Percentiles rank a stretch among this genome's conserved stretches.
Conservation (phyloP, 2,329 filamentous ascomycete species). For the Cladosporium sp. region DNA sequence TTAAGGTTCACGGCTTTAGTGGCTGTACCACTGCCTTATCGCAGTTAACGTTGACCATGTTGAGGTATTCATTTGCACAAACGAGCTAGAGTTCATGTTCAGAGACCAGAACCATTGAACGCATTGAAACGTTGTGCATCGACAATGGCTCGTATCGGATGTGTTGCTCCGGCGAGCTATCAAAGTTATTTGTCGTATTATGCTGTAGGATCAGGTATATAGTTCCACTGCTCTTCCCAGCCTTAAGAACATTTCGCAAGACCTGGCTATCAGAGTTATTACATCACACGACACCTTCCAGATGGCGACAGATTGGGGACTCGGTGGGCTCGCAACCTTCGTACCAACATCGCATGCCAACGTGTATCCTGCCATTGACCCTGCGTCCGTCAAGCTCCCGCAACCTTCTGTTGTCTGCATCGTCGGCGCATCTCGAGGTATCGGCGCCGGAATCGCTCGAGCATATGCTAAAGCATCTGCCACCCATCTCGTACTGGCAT, state of each 20-base stretch:
- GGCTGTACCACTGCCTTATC: background rate
- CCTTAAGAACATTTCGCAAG: background rate
- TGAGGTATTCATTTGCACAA: background rate
- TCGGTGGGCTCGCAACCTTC: constrained; percentile 16
- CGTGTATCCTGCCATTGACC: constrained; percentile 17
- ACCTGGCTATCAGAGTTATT: background rate
- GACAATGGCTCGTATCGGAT: background rate
- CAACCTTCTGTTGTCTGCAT: constrained; percentile 37
- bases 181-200: background rate
- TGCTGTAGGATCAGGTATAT: background rate
- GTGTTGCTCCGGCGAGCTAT: background rate
- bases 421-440: constrained; percentile 40
- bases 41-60: background rate
- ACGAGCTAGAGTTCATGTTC: background rate
- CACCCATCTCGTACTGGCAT: constrained; percentile 37
- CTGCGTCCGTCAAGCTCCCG: constrained; percentile 26
- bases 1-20: background rate
- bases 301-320: constrained; percentile 22
- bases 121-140: background rate
- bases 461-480: constrained; percentile 38
- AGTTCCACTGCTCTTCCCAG: background rate
- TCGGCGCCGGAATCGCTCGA: constrained; percentile 38
- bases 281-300: background rate
- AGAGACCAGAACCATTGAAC: background rate
- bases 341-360: constrained; percentile 10